Evolutionary conservation across 768 basidiomycete genomes (phyloP).

Genomic region (Russula virescens): DNA sequence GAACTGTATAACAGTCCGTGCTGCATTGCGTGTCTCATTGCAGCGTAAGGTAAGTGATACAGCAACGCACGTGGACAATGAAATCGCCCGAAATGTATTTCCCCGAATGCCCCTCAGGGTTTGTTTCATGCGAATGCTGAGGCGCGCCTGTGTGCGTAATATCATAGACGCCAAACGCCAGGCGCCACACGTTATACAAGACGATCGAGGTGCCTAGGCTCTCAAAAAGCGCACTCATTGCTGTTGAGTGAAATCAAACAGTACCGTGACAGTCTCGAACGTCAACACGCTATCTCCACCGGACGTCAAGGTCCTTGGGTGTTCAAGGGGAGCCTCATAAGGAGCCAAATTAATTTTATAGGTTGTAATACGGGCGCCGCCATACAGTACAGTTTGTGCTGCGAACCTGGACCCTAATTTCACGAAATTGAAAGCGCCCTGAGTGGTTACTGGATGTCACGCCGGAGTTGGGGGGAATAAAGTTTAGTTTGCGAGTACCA

Average conservation of each 20-base stretch:
- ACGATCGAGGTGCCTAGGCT: conserved; percentile 2
- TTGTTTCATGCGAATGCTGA: neutral
- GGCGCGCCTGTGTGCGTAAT: neutral
- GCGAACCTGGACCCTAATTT: neutral
- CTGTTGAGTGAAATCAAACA: neutral
- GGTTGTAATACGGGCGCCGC: neutral
- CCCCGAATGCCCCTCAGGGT: neutral
- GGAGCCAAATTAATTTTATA: neutral
- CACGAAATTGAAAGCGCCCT: neutral
- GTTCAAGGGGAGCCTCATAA: neutral
- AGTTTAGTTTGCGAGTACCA: conserved; percentile 9
- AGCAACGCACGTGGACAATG: neutral
- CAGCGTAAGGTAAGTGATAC: neutral
- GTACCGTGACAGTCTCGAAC: neutral
- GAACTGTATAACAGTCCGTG: neutral
- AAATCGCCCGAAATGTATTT: neutral
- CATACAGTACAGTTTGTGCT: neutral
- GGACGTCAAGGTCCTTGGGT: neutral
- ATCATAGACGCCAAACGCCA: neutral
- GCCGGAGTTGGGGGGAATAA: neutral
- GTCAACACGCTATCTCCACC: conserved; percentile 5
- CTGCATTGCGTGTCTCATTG: neutral
- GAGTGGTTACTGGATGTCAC: conserved; percentile 5
- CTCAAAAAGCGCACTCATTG: neutral
- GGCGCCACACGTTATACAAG: neutral